Evolutionary conservation across 805 yeast genomes (phyloP).

Genomic region (Ogataea philodendri): DNA sequence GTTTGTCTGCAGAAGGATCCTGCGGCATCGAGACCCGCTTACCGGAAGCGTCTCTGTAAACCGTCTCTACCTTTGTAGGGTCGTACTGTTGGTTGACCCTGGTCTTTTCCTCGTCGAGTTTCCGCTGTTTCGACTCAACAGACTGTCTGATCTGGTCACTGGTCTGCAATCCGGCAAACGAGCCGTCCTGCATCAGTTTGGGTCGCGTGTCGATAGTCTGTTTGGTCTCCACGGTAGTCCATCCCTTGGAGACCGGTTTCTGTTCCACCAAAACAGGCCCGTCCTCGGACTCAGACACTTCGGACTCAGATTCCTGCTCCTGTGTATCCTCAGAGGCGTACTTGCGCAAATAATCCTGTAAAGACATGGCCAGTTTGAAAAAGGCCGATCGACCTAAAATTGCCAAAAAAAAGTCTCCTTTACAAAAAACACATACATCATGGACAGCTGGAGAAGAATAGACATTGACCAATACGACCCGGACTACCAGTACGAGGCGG

Average conservation of each 20-base stretch:
- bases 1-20: slow-evolving; percentile 9
- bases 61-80: slow-evolving; percentile 33
- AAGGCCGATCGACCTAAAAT: slow-evolving; percentile 11
- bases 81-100: slow-evolving; percentile 19
- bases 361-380: slow-evolving; percentile 3
- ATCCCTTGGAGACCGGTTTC: slow-evolving; percentile 19
- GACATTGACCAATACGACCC: slow-evolving; percentile 91
- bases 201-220: slow-evolving; percentile 19
- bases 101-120: slow-evolving; percentile 30
- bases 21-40: slow-evolving; percentile 27
- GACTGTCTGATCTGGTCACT: slow-evolving; percentile 42
- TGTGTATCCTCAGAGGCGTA: slow-evolving; percentile 4
- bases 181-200: slow-evolving; percentile 23
- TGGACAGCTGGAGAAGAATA: slow-evolving; percentile 90
- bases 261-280: slow-evolving; percentile 22
- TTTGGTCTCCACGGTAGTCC: slow-evolving; percentile 23
- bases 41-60: slow-evolving; percentile 65
- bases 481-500: slow-evolving; percentile 48
- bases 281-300: slow-evolving; percentile 20
- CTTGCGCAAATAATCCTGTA: slow-evolving; percentile 10
- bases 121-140: slow-evolving; percentile 20
- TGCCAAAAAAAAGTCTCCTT: not conserved
- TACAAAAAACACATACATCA: slow-evolving; percentile 21
- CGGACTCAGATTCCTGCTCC: slow-evolving; percentile 7
- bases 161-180: slow-evolving; percentile 44